Percentiles rank a stretch among this genome's conserved stretches.
These are phyloP conservation scores for Crassisporium funariophilum DNA, from an alignment of 768 basidiomycete species.

Conservation along the genomic window DNA sequence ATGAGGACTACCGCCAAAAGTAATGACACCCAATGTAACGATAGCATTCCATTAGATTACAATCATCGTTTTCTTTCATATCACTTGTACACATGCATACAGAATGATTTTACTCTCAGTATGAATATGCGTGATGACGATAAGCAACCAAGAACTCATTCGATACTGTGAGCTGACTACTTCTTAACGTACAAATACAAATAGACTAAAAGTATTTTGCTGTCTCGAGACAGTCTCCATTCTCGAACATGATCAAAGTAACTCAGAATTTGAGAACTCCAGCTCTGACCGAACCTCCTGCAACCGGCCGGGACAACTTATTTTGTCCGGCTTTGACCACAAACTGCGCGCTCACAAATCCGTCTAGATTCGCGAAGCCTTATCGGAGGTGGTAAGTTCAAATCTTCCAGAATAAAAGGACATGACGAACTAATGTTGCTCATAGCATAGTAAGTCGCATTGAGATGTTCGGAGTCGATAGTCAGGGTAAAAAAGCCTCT, in stretches of 20 bases:
- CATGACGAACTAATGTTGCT: slow-evolving; percentile 46
- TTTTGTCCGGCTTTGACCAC: slow-evolving; percentile 45
- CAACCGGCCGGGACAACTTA: slow-evolving; percentile 49
- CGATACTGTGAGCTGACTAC: no score
- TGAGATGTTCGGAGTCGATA: slow-evolving; percentile 44
- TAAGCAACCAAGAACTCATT: no score
- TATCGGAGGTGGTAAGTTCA: neutral
- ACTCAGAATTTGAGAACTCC: slow-evolving; percentile 42
- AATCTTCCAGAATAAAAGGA: slow-evolving; percentile 5
- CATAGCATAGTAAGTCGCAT: slow-evolving; percentile 60
- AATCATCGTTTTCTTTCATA: slow-evolving; percentile 16
- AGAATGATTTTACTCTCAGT: neutral
- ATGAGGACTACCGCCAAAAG: slow-evolving; percentile 24
- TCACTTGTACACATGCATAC: slow-evolving; percentile 1
- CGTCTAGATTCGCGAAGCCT: slow-evolving; percentile 47
- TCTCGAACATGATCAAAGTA: neutral
- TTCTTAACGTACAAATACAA: no score
- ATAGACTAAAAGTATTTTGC: no score
- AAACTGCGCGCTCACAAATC: slow-evolving; percentile 46
- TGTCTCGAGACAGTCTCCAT: no score
- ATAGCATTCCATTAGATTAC: slow-evolving; percentile 12
- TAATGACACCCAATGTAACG: slow-evolving; percentile 27
- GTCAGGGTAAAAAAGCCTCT: slow-evolving; percentile 61
- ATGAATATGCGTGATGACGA: no score
- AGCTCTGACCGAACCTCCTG: slow-evolving; percentile 45